Evolutionary conservation across 352 stramenopile species (phyloP).

Genomic region (Globisporangium paddicum): DNA sequence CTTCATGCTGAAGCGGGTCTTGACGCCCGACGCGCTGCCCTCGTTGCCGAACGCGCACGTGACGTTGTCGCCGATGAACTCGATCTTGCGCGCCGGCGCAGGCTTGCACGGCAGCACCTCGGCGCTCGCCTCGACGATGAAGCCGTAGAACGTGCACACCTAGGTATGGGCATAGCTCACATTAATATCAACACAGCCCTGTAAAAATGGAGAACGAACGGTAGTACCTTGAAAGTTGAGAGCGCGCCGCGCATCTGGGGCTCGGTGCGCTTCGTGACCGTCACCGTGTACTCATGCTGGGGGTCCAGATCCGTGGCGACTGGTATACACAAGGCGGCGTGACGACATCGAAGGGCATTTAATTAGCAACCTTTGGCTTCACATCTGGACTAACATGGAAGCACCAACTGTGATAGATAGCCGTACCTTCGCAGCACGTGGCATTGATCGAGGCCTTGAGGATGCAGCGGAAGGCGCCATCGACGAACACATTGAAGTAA

Average conservation of each 20-base stretch:
- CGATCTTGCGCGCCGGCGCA: slow-evolving; percentile 45
- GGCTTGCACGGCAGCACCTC: slow-evolving; percentile 49
- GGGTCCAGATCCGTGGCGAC: slow-evolving; percentile 57
- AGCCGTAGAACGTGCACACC: slow-evolving; percentile 87
- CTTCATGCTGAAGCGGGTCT: slow-evolving; percentile 79
- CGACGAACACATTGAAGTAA: slow-evolving; percentile 88
- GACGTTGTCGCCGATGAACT: slow-evolving; percentile 84
- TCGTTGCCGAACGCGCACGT: slow-evolving; percentile 86
- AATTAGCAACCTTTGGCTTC: neutral
- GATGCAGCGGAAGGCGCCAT: slow-evolving; percentile 66
- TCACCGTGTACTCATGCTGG: slow-evolving; percentile 52
- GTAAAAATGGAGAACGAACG: too few species aligned
- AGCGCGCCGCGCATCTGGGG: slow-evolving; percentile 79
- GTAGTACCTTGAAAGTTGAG: slow-evolving; percentile 85
- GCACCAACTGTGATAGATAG: neutral
- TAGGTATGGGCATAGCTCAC: neutral
- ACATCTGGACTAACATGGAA: neutral
- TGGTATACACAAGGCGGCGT: slow-evolving; percentile 12
- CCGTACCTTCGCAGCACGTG: slow-evolving; percentile 73
- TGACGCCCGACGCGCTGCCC: slow-evolving; percentile 61
- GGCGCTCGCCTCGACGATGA: slow-evolving; percentile 68
- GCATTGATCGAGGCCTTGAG: slow-evolving; percentile 69
- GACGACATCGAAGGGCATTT: neutral
- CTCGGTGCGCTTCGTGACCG: slow-evolving; percentile 79
- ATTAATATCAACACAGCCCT: too few species aligned